Conservation (phyloP, 2,329 filamentous ascomycete genomes). For the Claviceps spartinae region DNA sequence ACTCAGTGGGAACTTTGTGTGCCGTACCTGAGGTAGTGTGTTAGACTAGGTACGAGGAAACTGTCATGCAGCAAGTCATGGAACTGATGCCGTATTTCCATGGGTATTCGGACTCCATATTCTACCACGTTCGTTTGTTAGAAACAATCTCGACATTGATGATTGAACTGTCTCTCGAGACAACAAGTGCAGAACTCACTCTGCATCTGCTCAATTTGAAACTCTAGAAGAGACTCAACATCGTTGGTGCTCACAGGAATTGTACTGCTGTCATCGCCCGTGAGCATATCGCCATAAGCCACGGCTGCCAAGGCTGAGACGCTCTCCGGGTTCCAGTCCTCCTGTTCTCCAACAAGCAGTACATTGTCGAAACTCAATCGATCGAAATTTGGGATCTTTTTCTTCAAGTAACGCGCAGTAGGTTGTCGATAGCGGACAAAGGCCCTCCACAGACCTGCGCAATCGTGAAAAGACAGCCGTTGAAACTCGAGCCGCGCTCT, state of each 20-base stretch:
- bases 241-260: conserved; percentile 60
- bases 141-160: too few relatives aligned
- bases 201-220: conserved; percentile 80
- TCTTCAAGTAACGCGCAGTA: conserved; percentile 52
- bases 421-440: conserved; percentile 72
- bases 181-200: conserved; percentile 31
- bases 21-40: conserved; percentile 56
- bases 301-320: conserved; percentile 32
- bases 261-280: conserved; percentile 25
- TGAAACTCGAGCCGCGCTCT: conserved; percentile 68
- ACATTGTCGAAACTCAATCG: conserved; percentile 44
- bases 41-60: conserved; percentile 55
- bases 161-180: neutral
- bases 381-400: conserved; percentile 46
- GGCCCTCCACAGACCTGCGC: conserved; percentile 63
- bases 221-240: conserved; percentile 68
- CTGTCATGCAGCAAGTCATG: conserved; percentile 54
- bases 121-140: conserved; percentile 27
- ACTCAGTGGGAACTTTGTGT: neutral
- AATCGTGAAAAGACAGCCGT: conserved; percentile 66
- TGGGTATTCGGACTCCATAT: conserved; percentile 64
- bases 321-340: conserved; percentile 33
- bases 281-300: conserved; percentile 39
- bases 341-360: conserved; percentile 33
- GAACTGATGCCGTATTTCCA: conserved; percentile 59